Evolutionary conservation across 148 eudicot genomes (phyloP).

Genomic region (Arctostaphylos glauca): DNA sequence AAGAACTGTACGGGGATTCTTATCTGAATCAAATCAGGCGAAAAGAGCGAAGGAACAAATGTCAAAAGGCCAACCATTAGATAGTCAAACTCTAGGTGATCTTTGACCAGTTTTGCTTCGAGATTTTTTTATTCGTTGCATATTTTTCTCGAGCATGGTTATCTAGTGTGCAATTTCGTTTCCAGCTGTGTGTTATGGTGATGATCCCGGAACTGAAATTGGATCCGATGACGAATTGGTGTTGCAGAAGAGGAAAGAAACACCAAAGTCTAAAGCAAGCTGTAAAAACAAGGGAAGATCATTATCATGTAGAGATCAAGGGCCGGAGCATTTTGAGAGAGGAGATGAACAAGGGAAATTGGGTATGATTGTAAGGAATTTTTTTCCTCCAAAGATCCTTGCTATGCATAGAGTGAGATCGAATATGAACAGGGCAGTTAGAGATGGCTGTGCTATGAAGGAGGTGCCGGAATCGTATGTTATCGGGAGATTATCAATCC

Average conservation of each 20-base stretch:
- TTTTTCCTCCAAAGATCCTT: slow-evolving; percentile 52
- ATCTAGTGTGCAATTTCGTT: slow-evolving; percentile 7
- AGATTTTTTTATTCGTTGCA: background rate
- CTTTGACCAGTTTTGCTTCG: background rate
- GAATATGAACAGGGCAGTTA: slow-evolving; percentile 88
- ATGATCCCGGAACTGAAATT: slow-evolving; percentile 31
- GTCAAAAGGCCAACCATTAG: slow-evolving; percentile 32
- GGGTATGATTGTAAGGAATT: slow-evolving; percentile 30
- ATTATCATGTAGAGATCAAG: slow-evolving; percentile 21
- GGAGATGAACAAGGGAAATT: slow-evolving; percentile 16
- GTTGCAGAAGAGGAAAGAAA: slow-evolving; percentile 21
- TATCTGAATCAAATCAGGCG: slow-evolving; percentile 37
- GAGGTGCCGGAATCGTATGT: slow-evolving; percentile 79
- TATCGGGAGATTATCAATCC: slow-evolving; percentile 50
- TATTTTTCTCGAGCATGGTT: background rate
- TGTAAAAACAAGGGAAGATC: slow-evolving; percentile 21
- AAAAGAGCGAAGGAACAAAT: slow-evolving; percentile 40
- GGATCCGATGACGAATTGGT: slow-evolving; percentile 23
- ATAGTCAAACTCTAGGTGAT: slow-evolving; percentile 45
- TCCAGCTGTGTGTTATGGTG: slow-evolving; percentile 51
- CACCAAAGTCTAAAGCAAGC: slow-evolving; percentile 24
- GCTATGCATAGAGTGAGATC: slow-evolving; percentile 85
- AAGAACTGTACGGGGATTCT: slow-evolving; percentile 43
- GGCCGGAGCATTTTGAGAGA: slow-evolving; percentile 9
- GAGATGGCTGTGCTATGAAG: slow-evolving; percentile 87